These are phyloP conservation scores for Nicotiana undulata DNA, from an alignment of 257 asterid species.

Conservation along the genomic window DNA sequence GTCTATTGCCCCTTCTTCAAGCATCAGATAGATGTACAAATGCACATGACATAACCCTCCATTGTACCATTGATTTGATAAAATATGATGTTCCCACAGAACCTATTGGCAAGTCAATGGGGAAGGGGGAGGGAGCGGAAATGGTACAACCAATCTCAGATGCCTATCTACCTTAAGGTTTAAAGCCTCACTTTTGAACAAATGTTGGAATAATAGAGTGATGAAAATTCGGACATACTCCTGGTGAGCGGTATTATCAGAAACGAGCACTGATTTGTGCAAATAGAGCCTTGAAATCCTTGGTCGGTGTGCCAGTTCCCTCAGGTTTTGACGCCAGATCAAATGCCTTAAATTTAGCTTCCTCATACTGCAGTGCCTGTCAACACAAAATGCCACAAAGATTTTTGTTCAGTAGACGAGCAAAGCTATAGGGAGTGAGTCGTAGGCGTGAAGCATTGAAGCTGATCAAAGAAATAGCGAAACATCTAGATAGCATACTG, in stretches of 20 bases:
- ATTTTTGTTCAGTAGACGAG: neutral
- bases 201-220: neutral
- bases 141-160: neutral
- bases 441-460: neutral
- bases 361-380: constrained; percentile 82
- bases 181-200: neutral
- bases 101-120: neutral
- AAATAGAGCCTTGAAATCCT: constrained; percentile 81
- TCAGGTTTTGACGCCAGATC: constrained; percentile 90
- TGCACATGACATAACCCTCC: neutral
- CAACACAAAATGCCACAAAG: neutral
- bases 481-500: neutral
- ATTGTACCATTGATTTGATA: neutral
- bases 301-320: constrained; percentile 72
- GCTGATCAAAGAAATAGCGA: neutral
- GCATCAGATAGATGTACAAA: neutral
- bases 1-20: neutral
- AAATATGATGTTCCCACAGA: neutral
- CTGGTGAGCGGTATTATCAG: constrained; percentile 23
- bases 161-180: neutral
- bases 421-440: neutral
- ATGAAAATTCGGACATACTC: neutral
- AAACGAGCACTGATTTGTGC: constrained; percentile 56
- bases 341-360: constrained; percentile 71
- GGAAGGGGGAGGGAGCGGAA: neutral